phyloP scores from a whole-genome alignment of 768 basidiomycete species.

The Mycena crocata region DNA sequence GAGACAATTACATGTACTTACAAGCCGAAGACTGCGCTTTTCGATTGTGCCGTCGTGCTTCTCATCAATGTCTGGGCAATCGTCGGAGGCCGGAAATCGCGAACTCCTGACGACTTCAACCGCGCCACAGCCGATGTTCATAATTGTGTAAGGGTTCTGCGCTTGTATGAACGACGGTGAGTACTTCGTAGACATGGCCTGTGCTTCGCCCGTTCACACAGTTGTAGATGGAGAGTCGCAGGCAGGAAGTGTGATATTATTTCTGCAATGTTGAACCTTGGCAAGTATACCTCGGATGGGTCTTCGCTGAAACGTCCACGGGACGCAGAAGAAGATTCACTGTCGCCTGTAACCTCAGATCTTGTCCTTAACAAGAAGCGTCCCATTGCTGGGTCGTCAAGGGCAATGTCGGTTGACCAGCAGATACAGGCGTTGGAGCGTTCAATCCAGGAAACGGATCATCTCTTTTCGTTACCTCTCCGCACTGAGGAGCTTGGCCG shows the following conservation, averaged over 20 bases:
- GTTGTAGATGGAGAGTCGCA: slow-evolving; percentile 24
- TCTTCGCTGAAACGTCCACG: slow-evolving; percentile 8
- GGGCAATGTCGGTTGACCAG: not conserved
- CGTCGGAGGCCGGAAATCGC: slow-evolving; percentile 29
- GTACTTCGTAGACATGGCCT: too few relatives aligned
- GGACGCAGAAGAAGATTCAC: not conserved
- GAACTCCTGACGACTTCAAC: slow-evolving; percentile 38
- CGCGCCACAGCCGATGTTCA: slow-evolving; percentile 52
- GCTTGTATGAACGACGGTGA: not conserved
- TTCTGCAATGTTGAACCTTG: slow-evolving; percentile 19
- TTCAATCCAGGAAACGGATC: slow-evolving; percentile 6
- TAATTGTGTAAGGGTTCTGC: slow-evolving; percentile 45
- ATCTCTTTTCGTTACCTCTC: slow-evolving; percentile 20
- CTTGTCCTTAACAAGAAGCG: not conserved
- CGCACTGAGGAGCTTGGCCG: slow-evolving; percentile 23
- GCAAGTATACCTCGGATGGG: not conserved
- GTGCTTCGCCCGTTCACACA: too few relatives aligned
- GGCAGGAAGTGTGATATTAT: slow-evolving; percentile 23
- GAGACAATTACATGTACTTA: not conserved
- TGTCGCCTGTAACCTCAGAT: not conserved
- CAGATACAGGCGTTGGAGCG: slow-evolving; percentile 5
- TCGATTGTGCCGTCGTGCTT: slow-evolving; percentile 52
- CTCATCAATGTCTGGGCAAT: too few relatives aligned
- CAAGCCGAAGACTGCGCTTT: slow-evolving; percentile 37
- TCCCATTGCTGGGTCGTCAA: not conserved